Base-by-base conservation (phyloP, 768 basidiomycete genomes). In the Podaxis sp. region DNA sequence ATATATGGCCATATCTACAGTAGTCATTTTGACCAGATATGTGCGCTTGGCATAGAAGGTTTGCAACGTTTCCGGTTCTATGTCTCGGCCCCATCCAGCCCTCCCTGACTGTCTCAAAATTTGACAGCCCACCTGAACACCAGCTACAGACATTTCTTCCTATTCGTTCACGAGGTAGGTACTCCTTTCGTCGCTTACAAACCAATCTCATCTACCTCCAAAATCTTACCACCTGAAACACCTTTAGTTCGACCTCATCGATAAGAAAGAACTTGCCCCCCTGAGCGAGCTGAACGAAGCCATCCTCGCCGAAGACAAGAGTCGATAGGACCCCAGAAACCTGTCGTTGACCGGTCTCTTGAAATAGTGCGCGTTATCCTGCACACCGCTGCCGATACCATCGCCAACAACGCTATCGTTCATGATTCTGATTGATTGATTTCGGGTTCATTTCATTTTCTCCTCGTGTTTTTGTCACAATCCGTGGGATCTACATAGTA, bases 1-100 rank as follows among this genome's bases (percentile, higher is more conserved):
- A 92, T 99, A 46, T 99, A 99, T 73, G 97, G 95, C 19, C 97
- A 99, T 74, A 88, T 99, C 71, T 99, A 99, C 80, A 96, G 95
- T 81, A 96, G 95, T 68, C 97, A 99, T 76, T 99, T 99, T 74
- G 97, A 99, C 70, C 96, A 99, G 69, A 93, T 99, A 63, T 99
- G 96, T 74, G 97, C 97, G 13, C 78, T 99, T 52, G 96, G 96
- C 4, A 98, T 99, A 57, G 97, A 99, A 85, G 96, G 96, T 96
- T 64, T 44, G 79, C 71, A 38, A 56, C 5, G 13, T 40, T 44
- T 17, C 22, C 36, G 24, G 17, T 24, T 42, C 44, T 15, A 44
- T 24, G n/a, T 22, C 28, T 52, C 39, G 19, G 30, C 30, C 30
- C 12, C 28, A 15, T 22, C 53, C 52, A 36, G 38, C 53, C 42